These are phyloP conservation scores for Sporothrix pseudoabietina DNA, from an alignment of 2,329 filamentous ascomycete species.

Conservation along the genomic window DNA sequence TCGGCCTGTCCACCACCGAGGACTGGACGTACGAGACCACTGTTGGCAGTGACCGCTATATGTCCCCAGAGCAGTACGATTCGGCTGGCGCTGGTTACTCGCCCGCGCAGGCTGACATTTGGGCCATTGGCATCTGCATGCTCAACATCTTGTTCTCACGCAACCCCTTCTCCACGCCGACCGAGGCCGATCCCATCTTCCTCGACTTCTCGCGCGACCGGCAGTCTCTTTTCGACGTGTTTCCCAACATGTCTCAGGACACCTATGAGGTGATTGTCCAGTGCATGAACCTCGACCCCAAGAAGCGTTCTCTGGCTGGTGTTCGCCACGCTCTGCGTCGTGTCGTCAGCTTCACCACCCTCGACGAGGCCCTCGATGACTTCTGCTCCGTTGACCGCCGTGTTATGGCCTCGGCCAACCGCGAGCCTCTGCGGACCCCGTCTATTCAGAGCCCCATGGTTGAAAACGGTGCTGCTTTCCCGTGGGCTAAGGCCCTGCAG, in stretches of 20 bases:
- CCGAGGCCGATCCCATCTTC: conserved; percentile 88
- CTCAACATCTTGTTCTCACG: conserved; percentile 95
- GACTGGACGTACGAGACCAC: conserved; percentile 89
- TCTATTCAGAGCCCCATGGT: conserved; percentile 87
- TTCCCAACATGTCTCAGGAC: conserved; percentile 97
- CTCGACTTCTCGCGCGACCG: conserved; percentile 90
- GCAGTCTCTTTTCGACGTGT: conserved; percentile 95
- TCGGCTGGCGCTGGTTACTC: conserved; percentile 85
- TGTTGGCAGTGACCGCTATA: conserved; percentile 97
- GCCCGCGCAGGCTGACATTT: conserved; percentile 89
- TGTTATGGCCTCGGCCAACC: conserved; percentile 79
- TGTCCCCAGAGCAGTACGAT: conserved; percentile 98
- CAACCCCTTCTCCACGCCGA: conserved; percentile 92
- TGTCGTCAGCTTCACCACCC: conserved; percentile 87
- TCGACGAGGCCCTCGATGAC: conserved; percentile 88
- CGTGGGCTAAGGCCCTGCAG: conserved; percentile 90
- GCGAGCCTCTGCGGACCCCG: conserved; percentile 91
- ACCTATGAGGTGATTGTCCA: conserved; percentile 91
- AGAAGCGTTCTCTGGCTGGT: conserved; percentile 78
- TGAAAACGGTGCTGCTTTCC: conserved; percentile 76
- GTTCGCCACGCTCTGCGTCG: conserved; percentile 77
- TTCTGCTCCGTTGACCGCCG: conserved; percentile 85
- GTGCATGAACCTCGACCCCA: conserved; percentile 88
- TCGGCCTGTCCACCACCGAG: conserved; percentile 87
- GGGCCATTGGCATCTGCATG: conserved; percentile 95